These are phyloP conservation scores for Cladosporium sp. DNA, from an alignment of 2,329 filamentous ascomycete genomes.

Conservation along the genomic window DNA sequence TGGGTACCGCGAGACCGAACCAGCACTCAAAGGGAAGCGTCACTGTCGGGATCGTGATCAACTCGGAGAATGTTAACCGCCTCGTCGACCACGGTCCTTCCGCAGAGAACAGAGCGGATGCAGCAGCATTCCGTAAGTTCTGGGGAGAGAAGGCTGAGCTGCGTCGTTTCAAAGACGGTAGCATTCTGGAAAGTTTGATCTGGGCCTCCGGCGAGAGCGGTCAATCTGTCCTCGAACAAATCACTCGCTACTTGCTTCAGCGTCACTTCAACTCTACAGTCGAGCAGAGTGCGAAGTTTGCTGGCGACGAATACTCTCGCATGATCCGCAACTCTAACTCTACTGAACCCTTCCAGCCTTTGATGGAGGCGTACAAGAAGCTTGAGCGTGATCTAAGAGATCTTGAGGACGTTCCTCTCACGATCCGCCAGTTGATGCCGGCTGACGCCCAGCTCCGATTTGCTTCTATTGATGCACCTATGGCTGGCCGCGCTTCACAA, in stretches of 20 bases:
- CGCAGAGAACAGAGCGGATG: slow-evolving; percentile 81
- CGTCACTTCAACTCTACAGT: slow-evolving; percentile 66
- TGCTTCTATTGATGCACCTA: slow-evolving; percentile 62
- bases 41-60: slow-evolving; percentile 69
- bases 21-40: slow-evolving; percentile 45
- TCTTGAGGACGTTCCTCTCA: slow-evolving; percentile 83
- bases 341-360: slow-evolving; percentile 63
- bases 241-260: slow-evolving; percentile 70
- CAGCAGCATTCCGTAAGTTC: slow-evolving; percentile 80
- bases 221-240: slow-evolving; percentile 73
- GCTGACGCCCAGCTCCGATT: slow-evolving; percentile 74
- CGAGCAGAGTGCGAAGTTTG: slow-evolving; percentile 48
- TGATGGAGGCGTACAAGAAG: slow-evolving; percentile 68
- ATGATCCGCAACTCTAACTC: slow-evolving; percentile 44
- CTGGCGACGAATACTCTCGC: slow-evolving; percentile 50
- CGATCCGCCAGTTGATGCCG: slow-evolving; percentile 76
- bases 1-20: slow-evolving; percentile 36
- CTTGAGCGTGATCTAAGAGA: slow-evolving; percentile 76
- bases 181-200: slow-evolving; percentile 86
- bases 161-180: slow-evolving; percentile 91
- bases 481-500: slow-evolving; percentile 45
- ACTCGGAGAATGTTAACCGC: slow-evolving; percentile 71
- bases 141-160: slow-evolving; percentile 95
- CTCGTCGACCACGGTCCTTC: slow-evolving; percentile 85
- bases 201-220: slow-evolving; percentile 68